Evolutionary conservation across 768 basidiomycete species (phyloP).

Genomic region (Lyophyllum semitale): DNA sequence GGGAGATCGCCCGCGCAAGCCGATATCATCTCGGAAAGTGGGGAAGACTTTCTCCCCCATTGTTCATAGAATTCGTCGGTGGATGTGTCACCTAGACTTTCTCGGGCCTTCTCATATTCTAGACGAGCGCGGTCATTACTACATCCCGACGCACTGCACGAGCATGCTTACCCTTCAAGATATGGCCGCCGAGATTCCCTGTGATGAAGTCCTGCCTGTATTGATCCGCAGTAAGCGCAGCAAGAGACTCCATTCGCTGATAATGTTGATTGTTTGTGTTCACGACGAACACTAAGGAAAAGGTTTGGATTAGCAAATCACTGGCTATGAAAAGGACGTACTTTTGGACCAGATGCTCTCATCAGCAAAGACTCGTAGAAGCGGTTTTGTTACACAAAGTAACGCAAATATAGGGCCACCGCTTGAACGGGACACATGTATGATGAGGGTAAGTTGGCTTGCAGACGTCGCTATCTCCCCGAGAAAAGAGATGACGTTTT

Average conservation of each 20-base stretch:
- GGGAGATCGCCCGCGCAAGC: constrained; percentile 29
- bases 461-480: constrained; percentile 18
- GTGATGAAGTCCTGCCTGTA: constrained; percentile 42
- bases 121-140: neutral
- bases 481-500: constrained; percentile 21
- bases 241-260: constrained; percentile 31
- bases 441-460: constrained; percentile 33
- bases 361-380: constrained; percentile 19
- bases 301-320: neutral
- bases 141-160: neutral
- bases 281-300: constrained; percentile 25
- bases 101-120: constrained; percentile 32
- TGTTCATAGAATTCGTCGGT: constrained; percentile 23
- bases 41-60: constrained; percentile 7
- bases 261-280: constrained; percentile 31
- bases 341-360: constrained; percentile 31
- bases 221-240: constrained; percentile 22
- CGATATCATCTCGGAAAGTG: constrained; percentile 17
- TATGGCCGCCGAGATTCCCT: constrained; percentile 32
- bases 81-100: constrained; percentile 21
- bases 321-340: constrained; percentile 3
- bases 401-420: constrained; percentile 36
- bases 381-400: constrained; percentile 33
- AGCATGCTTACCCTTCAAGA: constrained; percentile 26
- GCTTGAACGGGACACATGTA: constrained; percentile 27